phyloP scores from a whole-genome alignment of 2,329 filamentous ascomycete species.

The Biscogniauxia marginata region DNA sequence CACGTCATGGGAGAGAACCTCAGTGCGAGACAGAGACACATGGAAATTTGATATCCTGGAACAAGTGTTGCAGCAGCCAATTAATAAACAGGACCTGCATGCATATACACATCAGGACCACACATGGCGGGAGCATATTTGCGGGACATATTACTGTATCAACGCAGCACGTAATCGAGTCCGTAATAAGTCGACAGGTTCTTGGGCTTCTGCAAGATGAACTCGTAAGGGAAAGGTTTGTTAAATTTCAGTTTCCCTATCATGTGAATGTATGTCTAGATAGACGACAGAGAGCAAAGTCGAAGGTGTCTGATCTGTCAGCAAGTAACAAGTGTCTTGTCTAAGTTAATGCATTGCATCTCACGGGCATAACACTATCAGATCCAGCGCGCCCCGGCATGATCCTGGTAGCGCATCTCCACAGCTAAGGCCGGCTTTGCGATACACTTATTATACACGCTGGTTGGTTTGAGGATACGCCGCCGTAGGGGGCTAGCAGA shows the following conservation, averaged over 20 bases:
- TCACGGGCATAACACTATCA: neutral
- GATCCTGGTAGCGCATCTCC: neutral
- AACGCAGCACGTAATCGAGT: neutral
- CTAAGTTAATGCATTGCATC: neutral
- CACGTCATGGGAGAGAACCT: neutral
- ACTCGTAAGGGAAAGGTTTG: neutral
- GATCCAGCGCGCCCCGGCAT: neutral
- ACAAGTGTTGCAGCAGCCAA: neutral
- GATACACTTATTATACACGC: neutral
- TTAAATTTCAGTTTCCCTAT: too few relatives aligned
- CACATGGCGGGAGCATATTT: neutral
- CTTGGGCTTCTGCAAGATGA: neutral
- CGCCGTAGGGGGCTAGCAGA: too few relatives aligned
- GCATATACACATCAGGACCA: neutral
- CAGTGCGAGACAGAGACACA: neutral
- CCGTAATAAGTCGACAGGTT: neutral
- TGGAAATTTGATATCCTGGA: neutral
- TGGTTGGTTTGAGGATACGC: too few relatives aligned
- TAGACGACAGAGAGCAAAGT: neutral
- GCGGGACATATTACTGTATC: neutral
- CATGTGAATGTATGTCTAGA: neutral
- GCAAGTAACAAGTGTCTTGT: neutral
- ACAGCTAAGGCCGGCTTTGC: neutral
- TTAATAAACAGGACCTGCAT: neutral
- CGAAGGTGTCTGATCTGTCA: neutral